These are phyloP conservation scores for Lipomyces yamadae DNA, from an alignment of 805 yeast genomes.

Conservation along the genomic window DNA sequence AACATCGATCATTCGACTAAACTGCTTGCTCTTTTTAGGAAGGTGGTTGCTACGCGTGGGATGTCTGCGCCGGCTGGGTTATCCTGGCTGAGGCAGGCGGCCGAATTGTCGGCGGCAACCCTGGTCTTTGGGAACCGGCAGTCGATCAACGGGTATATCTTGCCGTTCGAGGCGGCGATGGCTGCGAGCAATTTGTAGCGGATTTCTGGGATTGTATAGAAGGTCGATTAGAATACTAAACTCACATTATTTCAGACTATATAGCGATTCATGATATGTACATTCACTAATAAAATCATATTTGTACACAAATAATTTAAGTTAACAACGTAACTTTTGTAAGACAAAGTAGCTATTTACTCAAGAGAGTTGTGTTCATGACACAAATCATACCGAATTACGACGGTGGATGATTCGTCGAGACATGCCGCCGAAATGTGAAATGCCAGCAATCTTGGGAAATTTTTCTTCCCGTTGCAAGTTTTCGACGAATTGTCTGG, in stretches of 20 bases:
- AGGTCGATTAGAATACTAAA: constrained; percentile 52
- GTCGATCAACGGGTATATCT: constrained; percentile 60
- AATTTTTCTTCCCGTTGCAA: constrained; percentile 59
- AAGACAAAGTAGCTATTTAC: too few relatives aligned
- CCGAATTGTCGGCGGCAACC: constrained; percentile 58
- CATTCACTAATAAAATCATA: neutral
- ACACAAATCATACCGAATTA: constrained; percentile 31
- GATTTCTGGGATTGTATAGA: constrained; percentile 57
- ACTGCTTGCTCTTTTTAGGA: constrained; percentile 49
- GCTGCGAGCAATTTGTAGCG: constrained; percentile 54
- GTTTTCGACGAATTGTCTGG: constrained; percentile 59
- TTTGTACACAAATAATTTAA: neutral
- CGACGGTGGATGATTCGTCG: constrained; percentile 27
- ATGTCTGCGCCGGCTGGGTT: constrained; percentile 72
- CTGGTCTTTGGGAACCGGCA: constrained; percentile 54
- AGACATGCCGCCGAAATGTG: constrained; percentile 39
- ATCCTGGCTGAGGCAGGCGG: constrained; percentile 66
- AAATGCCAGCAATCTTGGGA: constrained; percentile 61
- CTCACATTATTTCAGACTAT: too few relatives aligned
- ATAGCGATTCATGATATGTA: neutral
- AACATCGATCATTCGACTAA: too few relatives aligned
- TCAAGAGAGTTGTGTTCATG: neutral
- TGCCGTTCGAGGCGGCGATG: constrained; percentile 60
- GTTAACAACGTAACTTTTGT: too few relatives aligned
- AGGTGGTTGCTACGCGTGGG: constrained; percentile 74